A percentile compares a stretch with the other conserved stretches of the same genome.
Evolutionary conservation across 306 rosid species (phyloP).

Genomic region (Vigna mungo): DNA sequence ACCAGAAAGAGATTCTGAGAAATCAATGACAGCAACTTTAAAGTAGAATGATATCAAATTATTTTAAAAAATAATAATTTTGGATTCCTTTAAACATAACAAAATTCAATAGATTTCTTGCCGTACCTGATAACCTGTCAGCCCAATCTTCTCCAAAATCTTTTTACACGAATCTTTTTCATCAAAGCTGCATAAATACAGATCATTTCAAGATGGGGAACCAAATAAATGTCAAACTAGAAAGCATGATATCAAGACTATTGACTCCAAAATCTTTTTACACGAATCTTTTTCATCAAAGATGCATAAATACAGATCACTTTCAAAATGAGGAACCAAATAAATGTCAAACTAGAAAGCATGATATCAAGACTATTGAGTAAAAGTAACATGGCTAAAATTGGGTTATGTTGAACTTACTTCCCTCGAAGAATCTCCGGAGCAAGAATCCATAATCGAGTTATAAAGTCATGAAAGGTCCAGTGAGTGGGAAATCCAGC

Average conservation of each 20-base stretch:
- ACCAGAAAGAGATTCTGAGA: slow-evolving; percentile 17
- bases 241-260: slow-evolving; percentile 37
- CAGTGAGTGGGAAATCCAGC: slow-evolving; percentile 92
- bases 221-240: slow-evolving; percentile 38
- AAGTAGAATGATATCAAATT: slow-evolving; percentile 26
- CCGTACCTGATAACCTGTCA: slow-evolving; percentile 84
- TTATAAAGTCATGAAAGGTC: slow-evolving; percentile 72
- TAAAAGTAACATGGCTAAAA: slow-evolving; percentile 19
- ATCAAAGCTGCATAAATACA: slow-evolving; percentile 64
- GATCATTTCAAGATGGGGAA: slow-evolving; percentile 45
- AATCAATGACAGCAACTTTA: slow-evolving; percentile 27
- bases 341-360: slow-evolving; percentile 38
- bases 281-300: slow-evolving; percentile 73
- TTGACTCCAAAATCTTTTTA: slow-evolving; percentile 60
- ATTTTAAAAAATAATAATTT: not conserved
- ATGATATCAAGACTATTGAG: slow-evolving; percentile 34
- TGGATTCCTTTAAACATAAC: not conserved
- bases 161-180: slow-evolving; percentile 68
- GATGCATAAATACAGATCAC: slow-evolving; percentile 58
- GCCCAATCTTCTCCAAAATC: slow-evolving; percentile 77
- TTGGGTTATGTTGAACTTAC: slow-evolving; percentile 60
- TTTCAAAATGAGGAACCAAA: slow-evolving; percentile 45
- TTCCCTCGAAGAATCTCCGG: slow-evolving; percentile 75
- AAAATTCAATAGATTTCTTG: slow-evolving; percentile 34
- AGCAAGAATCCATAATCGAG: slow-evolving; percentile 71